Evolutionary conservation across 192 early-diverging fungal species (phyloP).

Genomic region (Coemansia sp.): DNA sequence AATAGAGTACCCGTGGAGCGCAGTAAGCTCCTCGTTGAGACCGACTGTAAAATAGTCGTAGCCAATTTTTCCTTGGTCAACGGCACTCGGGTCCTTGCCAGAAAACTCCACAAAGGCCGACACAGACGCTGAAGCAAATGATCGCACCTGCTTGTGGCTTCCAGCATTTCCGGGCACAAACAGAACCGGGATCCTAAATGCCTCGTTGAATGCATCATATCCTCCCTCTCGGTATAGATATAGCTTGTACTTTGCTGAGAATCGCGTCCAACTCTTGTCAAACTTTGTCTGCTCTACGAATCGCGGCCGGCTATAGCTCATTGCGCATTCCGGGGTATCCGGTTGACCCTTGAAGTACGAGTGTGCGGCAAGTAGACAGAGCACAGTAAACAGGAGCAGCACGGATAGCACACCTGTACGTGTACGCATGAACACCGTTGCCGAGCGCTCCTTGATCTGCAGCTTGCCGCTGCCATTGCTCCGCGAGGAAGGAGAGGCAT

Average conservation of each 20-base stretch:
- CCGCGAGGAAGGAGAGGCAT: not conserved
- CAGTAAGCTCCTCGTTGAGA: conserved; percentile 87
- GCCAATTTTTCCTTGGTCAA: conserved; percentile 38
- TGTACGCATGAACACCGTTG: not conserved
- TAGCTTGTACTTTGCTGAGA: conserved; percentile 72
- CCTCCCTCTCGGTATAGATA: conserved; percentile 72
- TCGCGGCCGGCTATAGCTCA: conserved; percentile 59
- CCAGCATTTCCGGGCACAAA: conserved; percentile 97
- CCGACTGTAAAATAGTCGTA: conserved; percentile 61
- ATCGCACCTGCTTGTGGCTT: conserved; percentile 83
- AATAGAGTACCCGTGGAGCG: conserved; percentile 77
- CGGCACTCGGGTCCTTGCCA: conserved; percentile 3
- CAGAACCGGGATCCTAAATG: conserved; percentile 75
- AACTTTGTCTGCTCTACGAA: conserved; percentile 45
- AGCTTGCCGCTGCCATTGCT: not conserved
- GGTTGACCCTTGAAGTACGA: conserved; percentile 65
- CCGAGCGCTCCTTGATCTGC: not conserved
- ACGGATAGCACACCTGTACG: conserved; percentile 8
- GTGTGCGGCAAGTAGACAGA: conserved; percentile 35
- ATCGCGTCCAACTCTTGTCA: conserved; percentile 43
- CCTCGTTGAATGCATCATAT: conserved; percentile 35
- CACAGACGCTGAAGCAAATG: conserved; percentile 72
- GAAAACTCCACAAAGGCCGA: conserved; percentile 53
- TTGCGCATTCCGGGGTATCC: conserved; percentile 52
- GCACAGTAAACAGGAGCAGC: conserved; percentile 6